A percentile compares a stretch with the other conserved stretches of the same genome.
phyloP scores from a whole-genome alignment of 352 stramenopile species.

The Aphanomyces stellatus region DNA sequence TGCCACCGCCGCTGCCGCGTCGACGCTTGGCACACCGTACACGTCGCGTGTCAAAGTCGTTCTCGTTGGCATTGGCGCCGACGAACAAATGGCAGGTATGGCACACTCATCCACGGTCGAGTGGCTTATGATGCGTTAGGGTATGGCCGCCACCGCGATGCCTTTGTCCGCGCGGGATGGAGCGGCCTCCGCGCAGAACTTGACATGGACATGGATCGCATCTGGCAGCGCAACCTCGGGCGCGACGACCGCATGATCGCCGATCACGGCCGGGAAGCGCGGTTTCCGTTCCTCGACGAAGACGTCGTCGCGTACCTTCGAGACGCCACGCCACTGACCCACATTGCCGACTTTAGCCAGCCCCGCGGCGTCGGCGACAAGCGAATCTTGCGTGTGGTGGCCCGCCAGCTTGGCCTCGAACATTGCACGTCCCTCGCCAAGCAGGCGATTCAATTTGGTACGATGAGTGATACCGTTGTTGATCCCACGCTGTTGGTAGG shows the following conservation, averaged over 20 bases:
- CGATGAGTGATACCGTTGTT: no score
- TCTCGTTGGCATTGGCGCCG: slow-evolving; percentile 89
- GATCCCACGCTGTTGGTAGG: slow-evolving; percentile 1
- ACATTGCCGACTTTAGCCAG: slow-evolving; percentile 73
- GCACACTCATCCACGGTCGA: background rate
- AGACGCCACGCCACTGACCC: slow-evolving; percentile 45
- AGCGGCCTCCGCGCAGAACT: slow-evolving; percentile 74
- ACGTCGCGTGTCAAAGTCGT: slow-evolving; percentile 58
- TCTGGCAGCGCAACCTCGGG: slow-evolving; percentile 95
- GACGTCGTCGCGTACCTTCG: slow-evolving; percentile 74
- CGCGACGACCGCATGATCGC: slow-evolving; percentile 92
- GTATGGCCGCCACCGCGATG: slow-evolving; percentile 91
- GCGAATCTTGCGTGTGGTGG: slow-evolving; percentile 78
- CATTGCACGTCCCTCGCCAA: slow-evolving; percentile 78
- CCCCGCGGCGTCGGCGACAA: slow-evolving; percentile 87
- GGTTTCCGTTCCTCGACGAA: slow-evolving; percentile 95
- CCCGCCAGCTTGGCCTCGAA: slow-evolving; percentile 49
- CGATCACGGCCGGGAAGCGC: slow-evolving; percentile 86
- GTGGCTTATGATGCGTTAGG: slow-evolving; percentile 17
- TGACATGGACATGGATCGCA: slow-evolving; percentile 74
- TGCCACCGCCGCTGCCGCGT: background rate
- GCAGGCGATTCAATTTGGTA: slow-evolving; percentile 93
- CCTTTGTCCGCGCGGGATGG: slow-evolving; percentile 49
- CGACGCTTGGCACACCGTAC: slow-evolving; percentile 22
- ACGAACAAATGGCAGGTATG: slow-evolving; percentile 89